phyloP scores from a whole-genome alignment of 441 rosid genomes.

The Adansonia gregorii region DNA sequence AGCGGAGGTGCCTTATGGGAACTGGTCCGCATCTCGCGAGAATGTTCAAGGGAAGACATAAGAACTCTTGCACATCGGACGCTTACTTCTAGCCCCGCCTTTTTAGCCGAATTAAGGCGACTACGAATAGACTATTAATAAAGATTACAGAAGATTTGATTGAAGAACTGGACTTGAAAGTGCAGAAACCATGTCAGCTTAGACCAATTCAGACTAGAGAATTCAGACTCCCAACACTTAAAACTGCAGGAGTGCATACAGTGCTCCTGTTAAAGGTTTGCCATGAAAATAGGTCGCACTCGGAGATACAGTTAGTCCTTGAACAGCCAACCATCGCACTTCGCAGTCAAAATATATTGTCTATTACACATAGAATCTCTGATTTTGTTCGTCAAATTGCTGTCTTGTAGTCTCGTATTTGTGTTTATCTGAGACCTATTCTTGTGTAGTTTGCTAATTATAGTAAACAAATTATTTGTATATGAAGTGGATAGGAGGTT shows the following conservation, averaged over 20 bases:
- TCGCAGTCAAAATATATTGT: background rate
- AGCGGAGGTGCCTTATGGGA: slow-evolving; percentile 95
- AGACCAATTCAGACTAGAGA: slow-evolving; percentile 17
- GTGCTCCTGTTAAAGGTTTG: slow-evolving; percentile 36
- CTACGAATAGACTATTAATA: slow-evolving; percentile 58
- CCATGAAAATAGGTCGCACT: background rate
- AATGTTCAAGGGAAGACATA: slow-evolving; percentile 92
- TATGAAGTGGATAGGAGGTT: slow-evolving; percentile 23
- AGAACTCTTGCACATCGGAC: slow-evolving; percentile 82
- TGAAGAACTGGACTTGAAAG: background rate
- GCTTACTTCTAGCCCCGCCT: slow-evolving; percentile 70
- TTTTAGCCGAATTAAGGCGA: slow-evolving; percentile 69
- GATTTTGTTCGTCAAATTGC: background rate
- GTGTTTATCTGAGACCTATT: background rate
- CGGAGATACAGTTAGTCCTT: background rate
- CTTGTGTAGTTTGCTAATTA: slow-evolving; percentile 25
- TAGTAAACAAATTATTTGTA: slow-evolving; percentile 33
- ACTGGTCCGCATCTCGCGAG: slow-evolving; percentile 83
- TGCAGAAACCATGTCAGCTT: background rate
- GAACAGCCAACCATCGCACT: background rate
- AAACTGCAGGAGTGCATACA: slow-evolving; percentile 25
- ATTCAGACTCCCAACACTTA: background rate
- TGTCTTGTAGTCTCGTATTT: slow-evolving; percentile 3
- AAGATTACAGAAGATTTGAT: slow-evolving; percentile 11
- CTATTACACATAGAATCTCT: too few relatives aligned